These are phyloP conservation scores for Warburgia ugandensis DNA, from an alignment of 164 flowering plant genomes.

Conservation along the genomic window DNA sequence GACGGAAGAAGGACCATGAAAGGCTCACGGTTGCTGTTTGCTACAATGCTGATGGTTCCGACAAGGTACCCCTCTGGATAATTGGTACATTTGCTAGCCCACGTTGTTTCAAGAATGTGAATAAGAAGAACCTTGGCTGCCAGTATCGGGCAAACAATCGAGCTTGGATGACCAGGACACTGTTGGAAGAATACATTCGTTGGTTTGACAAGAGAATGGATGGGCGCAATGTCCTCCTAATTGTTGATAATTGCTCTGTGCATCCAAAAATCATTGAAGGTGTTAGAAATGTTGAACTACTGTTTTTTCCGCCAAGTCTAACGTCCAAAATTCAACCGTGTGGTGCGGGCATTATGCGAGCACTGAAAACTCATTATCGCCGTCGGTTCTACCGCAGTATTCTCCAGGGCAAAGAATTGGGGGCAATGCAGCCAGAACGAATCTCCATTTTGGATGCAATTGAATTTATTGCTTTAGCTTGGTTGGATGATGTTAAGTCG, in stretches of 20 bases:
- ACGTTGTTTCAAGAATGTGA: not conserved
- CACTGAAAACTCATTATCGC: not conserved
- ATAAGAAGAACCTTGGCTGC: not conserved
- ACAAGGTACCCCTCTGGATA: not conserved
- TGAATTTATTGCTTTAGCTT: not conserved
- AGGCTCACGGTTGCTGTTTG: not conserved
- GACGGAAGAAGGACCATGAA: not conserved
- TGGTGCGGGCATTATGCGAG: not conserved
- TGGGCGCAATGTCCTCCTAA: not conserved
- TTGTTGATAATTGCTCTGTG: not conserved
- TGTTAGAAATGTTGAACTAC: not conserved
- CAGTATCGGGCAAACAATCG: no score
- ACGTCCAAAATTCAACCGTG: not conserved
- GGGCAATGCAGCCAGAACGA: no score
- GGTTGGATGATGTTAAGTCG: not conserved
- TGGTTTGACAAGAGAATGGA: not conserved
- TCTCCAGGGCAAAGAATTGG: not conserved
- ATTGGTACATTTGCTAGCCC: no score
- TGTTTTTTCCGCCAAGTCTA: not conserved
- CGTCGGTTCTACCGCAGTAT: not conserved
- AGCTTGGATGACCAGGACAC: conserved; percentile 1
- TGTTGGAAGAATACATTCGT: no score
- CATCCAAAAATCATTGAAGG: not conserved
- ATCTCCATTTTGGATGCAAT: not conserved
- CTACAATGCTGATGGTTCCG: not conserved